A percentile compares a stretch with the other conserved stretches of the same genome.
These are phyloP conservation scores for Ustilago nuda DNA, from an alignment of 1,284 basidiomycete species.

Conservation along the genomic window DNA sequence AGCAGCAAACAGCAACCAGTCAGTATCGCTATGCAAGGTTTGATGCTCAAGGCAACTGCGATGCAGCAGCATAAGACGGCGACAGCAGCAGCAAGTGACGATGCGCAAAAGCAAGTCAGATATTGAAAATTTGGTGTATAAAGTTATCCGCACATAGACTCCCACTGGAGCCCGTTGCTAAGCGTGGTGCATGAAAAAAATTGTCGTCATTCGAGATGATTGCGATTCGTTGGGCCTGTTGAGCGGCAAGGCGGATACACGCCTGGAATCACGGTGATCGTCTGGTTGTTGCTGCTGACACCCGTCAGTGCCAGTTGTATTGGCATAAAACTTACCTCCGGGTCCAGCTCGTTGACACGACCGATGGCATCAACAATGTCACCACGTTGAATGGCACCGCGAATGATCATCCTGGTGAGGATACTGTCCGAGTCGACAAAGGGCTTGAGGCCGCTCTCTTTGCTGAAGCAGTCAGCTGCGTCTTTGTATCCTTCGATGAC, in stretches of 20 bases:
- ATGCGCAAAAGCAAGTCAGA: slow-evolving; percentile 37
- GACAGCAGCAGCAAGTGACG: slow-evolving; percentile 5
- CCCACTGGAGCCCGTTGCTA: slow-evolving; percentile 72
- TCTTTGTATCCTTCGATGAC: slow-evolving; percentile 97
- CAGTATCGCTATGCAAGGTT: slow-evolving; percentile 1
- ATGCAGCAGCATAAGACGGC: slow-evolving; percentile 3
- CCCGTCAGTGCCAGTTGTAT: background rate
- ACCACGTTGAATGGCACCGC: slow-evolving; percentile 91
- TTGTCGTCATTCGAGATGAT: slow-evolving; percentile 69
- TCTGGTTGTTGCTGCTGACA: slow-evolving; percentile 17
- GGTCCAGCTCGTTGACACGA: slow-evolving; percentile 92
- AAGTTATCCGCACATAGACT: slow-evolving; percentile 54
- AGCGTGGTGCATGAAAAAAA: slow-evolving; percentile 98
- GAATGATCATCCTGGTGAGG: slow-evolving; percentile 91
- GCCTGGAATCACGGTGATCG: background rate
- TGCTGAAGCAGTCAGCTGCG: slow-evolving; percentile 91
- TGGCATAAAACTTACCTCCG: slow-evolving; percentile 81
- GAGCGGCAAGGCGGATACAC: background rate
- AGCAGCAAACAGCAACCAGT: slow-evolving; percentile 1
- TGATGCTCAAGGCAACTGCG: background rate
- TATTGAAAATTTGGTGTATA: slow-evolving; percentile 43
- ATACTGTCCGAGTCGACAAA: slow-evolving; percentile 87
- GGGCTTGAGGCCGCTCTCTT: slow-evolving; percentile 82
- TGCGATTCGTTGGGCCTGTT: background rate
- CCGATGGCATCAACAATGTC: slow-evolving; percentile 94